Evolutionary conservation across 2,329 filamentous ascomycete genomes (phyloP), one percentile per base, ranked within the genome.

Genomic region (Botrytis porri): DNA sequence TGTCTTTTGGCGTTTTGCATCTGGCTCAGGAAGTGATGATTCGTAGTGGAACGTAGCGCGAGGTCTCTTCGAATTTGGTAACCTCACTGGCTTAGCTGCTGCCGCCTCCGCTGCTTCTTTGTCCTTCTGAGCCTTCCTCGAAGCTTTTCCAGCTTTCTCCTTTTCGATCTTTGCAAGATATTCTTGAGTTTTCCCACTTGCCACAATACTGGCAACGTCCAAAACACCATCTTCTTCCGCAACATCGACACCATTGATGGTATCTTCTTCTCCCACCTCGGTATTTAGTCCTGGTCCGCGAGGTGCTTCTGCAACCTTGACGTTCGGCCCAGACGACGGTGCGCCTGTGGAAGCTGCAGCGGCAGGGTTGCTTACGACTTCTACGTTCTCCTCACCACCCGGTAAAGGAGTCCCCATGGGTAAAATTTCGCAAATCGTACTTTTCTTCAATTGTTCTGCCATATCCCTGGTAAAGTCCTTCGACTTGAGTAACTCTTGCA

Each of bases 141-240:
- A 69, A 57, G 62, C 63, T 32, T 70, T 73, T 57, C 45, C 48
- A n/a, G 65, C 71, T 85, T 93, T 95, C 79, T 95, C 92, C 80
- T 90, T 92, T 80, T 95, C 93, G 81, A 93, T 94, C 83, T 93
- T 93, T 16, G 92, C 93, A 9, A 96, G 84, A 78, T 94, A 95
- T 78, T 96, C 93, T 77, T 90, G 89, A 77, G 93, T 93, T 81
- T 94, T 92, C 45, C 93, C 93, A 77, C 90, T 92, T 1, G 92
- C 92, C 51, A 96, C 93, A 76, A 96, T 95, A 76, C 88, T 92
- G n/a, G 93, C 93, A 64, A 96, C 92, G 77, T 96, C 92, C 4
- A 96, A 84, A 14, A 95, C 92, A 37, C 93, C 93, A 73, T 95
- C 93, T 1, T 90, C 88, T 3, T 86, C 84, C 6, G 83, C 82